These are phyloP conservation scores for Neltuma alba DNA, from an alignment of 306 rosid species.

Conservation along the genomic window DNA sequence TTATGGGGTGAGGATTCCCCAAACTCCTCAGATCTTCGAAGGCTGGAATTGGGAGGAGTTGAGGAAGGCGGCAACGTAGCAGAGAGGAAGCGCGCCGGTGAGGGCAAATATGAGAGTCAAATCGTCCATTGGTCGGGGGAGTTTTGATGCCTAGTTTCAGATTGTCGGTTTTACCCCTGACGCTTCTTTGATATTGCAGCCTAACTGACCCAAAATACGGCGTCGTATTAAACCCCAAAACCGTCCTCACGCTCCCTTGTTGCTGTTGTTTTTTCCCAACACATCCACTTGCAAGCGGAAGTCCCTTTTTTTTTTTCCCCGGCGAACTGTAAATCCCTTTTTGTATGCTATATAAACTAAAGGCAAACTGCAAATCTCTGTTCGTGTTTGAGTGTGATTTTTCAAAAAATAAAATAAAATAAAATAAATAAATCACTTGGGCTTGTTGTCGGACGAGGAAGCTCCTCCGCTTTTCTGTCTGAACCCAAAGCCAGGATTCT, in stretches of 20 bases:
- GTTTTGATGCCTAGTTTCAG: slow-evolving; percentile 1
- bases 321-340: too few species aligned
- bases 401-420: too few species aligned
- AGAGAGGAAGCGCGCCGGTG: slow-evolving; percentile 8
- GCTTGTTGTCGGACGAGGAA: too few species aligned
- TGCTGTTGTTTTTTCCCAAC: neutral
- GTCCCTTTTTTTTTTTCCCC: too few species aligned
- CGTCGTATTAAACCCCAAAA: slow-evolving; percentile 2
- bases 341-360: too few species aligned
- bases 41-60: slow-evolving; percentile 36
- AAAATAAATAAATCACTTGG: too few species aligned
- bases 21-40: slow-evolving; percentile 50
- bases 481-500: too few species aligned
- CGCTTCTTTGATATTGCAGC: neutral
- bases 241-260: neutral
- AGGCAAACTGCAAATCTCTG: too few species aligned
- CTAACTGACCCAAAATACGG: neutral
- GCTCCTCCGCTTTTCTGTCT: too few species aligned
- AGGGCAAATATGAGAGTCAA: neutral
- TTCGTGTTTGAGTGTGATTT: too few species aligned
- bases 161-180: slow-evolving; percentile 43
- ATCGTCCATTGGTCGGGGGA: slow-evolving; percentile 25
- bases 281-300: neutral
- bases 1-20: slow-evolving; percentile 39
- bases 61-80: slow-evolving; percentile 21